phyloP scores from a whole-genome alignment of 2,329 filamentous ascomycete genomes.

The Penicillium sp. region DNA sequence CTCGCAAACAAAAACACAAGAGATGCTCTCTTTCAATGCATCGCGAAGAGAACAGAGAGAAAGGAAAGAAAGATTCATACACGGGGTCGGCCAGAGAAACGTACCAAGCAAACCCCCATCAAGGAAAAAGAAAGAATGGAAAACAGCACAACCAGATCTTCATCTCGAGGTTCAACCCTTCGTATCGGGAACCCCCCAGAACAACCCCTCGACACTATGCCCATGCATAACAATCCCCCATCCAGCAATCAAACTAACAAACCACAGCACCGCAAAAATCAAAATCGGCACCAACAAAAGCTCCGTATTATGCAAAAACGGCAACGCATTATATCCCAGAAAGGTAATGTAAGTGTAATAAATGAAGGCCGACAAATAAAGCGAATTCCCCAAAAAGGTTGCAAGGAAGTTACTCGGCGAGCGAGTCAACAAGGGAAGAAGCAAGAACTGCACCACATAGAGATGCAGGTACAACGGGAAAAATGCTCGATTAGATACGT shows the following conservation, averaged over 20 bases:
- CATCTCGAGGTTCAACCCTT: not conserved
- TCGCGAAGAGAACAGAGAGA: conserved; percentile 18
- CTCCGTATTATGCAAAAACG: conserved; percentile 71
- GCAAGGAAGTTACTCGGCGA: conserved; percentile 50
- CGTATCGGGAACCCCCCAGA: conserved; percentile 46
- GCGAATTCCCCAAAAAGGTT: conserved; percentile 67
- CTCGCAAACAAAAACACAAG: conserved; percentile 17
- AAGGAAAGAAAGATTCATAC: conserved; percentile 28
- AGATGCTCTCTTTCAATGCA: conserved; percentile 26
- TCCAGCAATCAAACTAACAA: conserved; percentile 55
- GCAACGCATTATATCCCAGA: conserved; percentile 71
- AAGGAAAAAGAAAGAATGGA: not conserved
- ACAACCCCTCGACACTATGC: conserved; percentile 49
- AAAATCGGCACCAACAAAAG: conserved; percentile 67
- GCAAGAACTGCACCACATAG: conserved; percentile 70
- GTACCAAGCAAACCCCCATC: not conserved
- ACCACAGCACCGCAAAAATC: conserved; percentile 65
- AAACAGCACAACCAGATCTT: too few species aligned
- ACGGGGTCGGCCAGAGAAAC: conserved; percentile 33
- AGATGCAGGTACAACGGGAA: conserved; percentile 71
- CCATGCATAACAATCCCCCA: conserved; percentile 55
- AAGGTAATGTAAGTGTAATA: conserved; percentile 74
- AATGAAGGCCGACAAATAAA: conserved; percentile 68
- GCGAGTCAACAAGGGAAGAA: conserved; percentile 64
- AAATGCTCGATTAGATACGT: conserved; percentile 71